Conservation (phyloP, 805 yeast species). For the Vanderwaltozyma tropicalis region DNA sequence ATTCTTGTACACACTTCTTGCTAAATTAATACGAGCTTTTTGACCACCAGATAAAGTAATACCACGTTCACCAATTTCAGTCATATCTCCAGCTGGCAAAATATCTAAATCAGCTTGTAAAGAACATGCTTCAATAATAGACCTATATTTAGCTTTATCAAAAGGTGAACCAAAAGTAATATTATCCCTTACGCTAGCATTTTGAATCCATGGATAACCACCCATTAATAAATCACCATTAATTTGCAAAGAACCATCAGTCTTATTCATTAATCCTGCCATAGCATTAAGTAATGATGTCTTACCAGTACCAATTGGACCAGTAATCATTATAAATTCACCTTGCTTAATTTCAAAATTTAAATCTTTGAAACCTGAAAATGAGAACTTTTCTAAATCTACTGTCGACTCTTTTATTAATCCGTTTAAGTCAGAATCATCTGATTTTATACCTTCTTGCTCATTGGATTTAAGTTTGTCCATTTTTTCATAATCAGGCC, state of each 20-base stretch:
- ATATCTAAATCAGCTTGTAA: constrained; percentile 52
- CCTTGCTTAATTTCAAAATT: constrained; percentile 46
- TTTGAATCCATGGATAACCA: constrained; percentile 78
- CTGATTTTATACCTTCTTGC: neutral
- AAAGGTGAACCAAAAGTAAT: constrained; percentile 55
- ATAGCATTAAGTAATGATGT: constrained; percentile 61
- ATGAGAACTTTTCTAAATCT: constrained; percentile 26
- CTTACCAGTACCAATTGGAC: constrained; percentile 77
- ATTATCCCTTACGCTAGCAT: constrained; percentile 66
- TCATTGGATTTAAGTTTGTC: too few relatives aligned
- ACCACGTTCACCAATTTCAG: constrained; percentile 81
- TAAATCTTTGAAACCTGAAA: constrained; percentile 38
- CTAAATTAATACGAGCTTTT: constrained; percentile 70
- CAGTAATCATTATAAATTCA: constrained; percentile 52
- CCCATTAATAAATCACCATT: constrained; percentile 45
- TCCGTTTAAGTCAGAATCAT: constrained; percentile 1
- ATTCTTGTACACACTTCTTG: constrained; percentile 66
- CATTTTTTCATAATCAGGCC: constrained; percentile 23
- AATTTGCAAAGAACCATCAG: constrained; percentile 40
- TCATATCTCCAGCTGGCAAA: constrained; percentile 63
- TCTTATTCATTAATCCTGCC: constrained; percentile 58
- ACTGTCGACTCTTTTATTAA: constrained; percentile 3
- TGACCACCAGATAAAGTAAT: constrained; percentile 85
- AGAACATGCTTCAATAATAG: constrained; percentile 56
- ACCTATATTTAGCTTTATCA: constrained; percentile 41